Base-by-base conservation (phyloP, 106 monocot genomes). In the Gastrodia elata region DNA sequence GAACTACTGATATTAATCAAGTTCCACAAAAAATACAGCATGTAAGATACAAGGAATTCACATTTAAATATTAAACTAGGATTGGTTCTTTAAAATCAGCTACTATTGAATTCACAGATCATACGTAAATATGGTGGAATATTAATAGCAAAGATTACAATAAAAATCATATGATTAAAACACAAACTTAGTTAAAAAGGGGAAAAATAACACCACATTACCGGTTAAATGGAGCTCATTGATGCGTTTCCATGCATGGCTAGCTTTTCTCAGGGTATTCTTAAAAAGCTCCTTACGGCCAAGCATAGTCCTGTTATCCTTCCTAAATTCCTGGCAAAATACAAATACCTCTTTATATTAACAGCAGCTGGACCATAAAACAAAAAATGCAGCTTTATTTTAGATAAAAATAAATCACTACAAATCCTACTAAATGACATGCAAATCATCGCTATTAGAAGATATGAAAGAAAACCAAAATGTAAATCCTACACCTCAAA, bases 191-290 rank as follows among this genome's bases (percentile, higher is more conserved):
- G 22, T n/a, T 1, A 67, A 67, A 67, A 5, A 67, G 20, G 0
- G 37, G 7, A 28, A 18, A 67, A 67, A 69, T 18, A 2, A 1
- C 20, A n/a, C 34, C 38, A 67, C 36, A 67, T 39, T 75, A 95
- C 94, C 91, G 67, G 89, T 89, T 70, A 95, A 85, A 71, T 64
- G 83, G 26, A 95, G 91, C 73, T 95, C 94, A 65, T 75, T 82
- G 27, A 92, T 87, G 18, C 87, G 93, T 73, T 87, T 92, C 83
- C 83, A 84, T 0, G 93, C 90, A 85, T 97, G 84, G 4, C 79
- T 83, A 55, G 82, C 81, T 75, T 97, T 97, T 69, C 82, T 97
- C 26, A 97, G 82, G 0, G 97, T 88, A 70, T 84, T 90, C 68
- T 81, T 87, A 56, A 97, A 84, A 74, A 97, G 64, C 68, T 88